Evolutionary conservation across 2,329 filamentous ascomycete genomes (phyloP).

Genomic region (Chaetomiaceae sp.): DNA sequence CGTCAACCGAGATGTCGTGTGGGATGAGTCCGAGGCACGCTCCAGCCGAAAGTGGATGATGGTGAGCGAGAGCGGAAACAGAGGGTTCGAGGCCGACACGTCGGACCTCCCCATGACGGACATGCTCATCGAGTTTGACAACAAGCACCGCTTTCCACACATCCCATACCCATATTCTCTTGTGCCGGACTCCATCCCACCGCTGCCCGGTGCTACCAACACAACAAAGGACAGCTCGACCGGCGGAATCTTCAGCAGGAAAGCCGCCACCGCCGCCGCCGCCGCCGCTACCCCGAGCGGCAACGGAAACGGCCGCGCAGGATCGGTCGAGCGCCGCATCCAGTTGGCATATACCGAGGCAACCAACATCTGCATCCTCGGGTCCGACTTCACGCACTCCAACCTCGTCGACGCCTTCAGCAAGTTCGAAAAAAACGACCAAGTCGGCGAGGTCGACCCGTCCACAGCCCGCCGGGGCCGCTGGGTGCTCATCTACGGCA

Average conservation of each 20-base stretch:
- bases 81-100: constrained; percentile 45
- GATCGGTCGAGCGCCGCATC: constrained; percentile 43
- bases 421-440: constrained; percentile 52
- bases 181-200: constrained; percentile 49
- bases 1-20: constrained; percentile 61
- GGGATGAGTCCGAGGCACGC: constrained; percentile 58
- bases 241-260: constrained; percentile 28
- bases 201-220: constrained; percentile 18
- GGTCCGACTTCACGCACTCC: constrained; percentile 48
- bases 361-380: constrained; percentile 54
- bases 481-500: constrained; percentile 57
- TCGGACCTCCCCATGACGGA: constrained; percentile 59
- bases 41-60: constrained; percentile 62
- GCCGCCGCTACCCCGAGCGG: constrained; percentile 16
- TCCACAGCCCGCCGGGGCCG: constrained; percentile 52
- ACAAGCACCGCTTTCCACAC: constrained; percentile 56
- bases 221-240: constrained; percentile 24
- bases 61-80: constrained; percentile 43
- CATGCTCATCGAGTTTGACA: constrained; percentile 62
- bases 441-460: constrained; percentile 47
- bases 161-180: constrained; percentile 64
- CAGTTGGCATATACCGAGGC: constrained; percentile 56
- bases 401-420: constrained; percentile 52
- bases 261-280: constrained; percentile 30
- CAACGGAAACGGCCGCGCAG: constrained; percentile 21